Evolutionary conservation across 179 eudicot species (phyloP).

Genomic region (Drosera spatulata): DNA sequence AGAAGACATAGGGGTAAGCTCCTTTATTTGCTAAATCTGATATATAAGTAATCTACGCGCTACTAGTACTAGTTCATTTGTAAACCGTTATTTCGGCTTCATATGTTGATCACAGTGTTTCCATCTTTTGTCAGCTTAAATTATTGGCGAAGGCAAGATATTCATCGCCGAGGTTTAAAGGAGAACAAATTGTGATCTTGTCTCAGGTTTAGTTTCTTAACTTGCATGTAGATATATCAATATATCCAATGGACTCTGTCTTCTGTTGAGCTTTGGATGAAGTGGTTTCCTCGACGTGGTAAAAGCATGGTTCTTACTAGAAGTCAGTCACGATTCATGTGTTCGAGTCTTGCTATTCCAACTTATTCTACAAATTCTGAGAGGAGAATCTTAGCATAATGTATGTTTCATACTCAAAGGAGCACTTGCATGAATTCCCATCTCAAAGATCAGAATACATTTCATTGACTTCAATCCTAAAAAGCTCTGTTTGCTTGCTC

Average conservation of each 20-base stretch:
- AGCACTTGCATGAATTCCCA: too few species aligned
- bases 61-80: too few species aligned
- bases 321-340: too few species aligned
- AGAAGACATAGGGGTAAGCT: constrained; percentile 81
- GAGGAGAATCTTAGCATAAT: too few species aligned
- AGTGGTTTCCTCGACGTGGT: too few species aligned
- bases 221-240: not conserved
- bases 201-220: constrained; percentile 50
- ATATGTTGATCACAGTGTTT: constrained; percentile 1
- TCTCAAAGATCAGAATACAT: too few species aligned
- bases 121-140: constrained; percentile 39
- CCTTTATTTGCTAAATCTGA: not conserved
- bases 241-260: not conserved
- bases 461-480: too few species aligned
- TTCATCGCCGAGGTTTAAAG: constrained; percentile 69
- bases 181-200: constrained; percentile 83
- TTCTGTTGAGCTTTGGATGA: not conserved
- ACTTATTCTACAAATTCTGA: too few species aligned
- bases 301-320: too few species aligned
- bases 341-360: too few species aligned
- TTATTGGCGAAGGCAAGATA: constrained; percentile 82
- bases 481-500: too few species aligned
- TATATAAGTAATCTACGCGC: not conserved
- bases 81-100: not conserved
- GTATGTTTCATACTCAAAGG: too few species aligned